Conservation (phyloP, 352 stramenopile species). For the Phytophthora meadii region DNA sequence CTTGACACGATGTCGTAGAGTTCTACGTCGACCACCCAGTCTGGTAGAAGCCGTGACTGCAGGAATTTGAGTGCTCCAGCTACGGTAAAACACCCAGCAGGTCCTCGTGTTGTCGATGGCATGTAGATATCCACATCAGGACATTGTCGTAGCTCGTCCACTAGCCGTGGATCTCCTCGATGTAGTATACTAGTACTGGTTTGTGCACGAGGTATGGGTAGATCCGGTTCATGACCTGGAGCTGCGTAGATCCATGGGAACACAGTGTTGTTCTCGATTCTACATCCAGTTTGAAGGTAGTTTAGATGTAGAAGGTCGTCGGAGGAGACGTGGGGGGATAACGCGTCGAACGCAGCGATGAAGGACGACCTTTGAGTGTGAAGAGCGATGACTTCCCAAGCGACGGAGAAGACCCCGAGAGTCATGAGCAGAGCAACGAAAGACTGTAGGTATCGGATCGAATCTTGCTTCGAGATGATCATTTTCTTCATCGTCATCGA, state of each 20-base stretch:
- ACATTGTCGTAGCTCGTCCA: slow-evolving; percentile 55
- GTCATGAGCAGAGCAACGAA: slow-evolving; percentile 23
- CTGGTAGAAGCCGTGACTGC: slow-evolving; percentile 36
- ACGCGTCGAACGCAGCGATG: slow-evolving; percentile 17
- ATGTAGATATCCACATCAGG: slow-evolving; percentile 73
- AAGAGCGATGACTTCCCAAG: slow-evolving; percentile 26
- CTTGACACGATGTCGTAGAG: slow-evolving; percentile 22
- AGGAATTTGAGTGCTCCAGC: slow-evolving; percentile 41
- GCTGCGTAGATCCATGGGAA: slow-evolving; percentile 44
- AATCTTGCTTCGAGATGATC: slow-evolving; percentile 5
- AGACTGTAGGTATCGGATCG: slow-evolving; percentile 26
- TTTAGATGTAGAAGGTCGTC: slow-evolving; percentile 50
- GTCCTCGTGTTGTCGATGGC: slow-evolving; percentile 30
- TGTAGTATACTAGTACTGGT: slow-evolving; percentile 25
- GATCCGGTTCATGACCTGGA: slow-evolving; percentile 6
- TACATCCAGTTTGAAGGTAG: slow-evolving; percentile 41
- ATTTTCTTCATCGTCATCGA: slow-evolving; percentile 14
- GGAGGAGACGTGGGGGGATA: slow-evolving; percentile 22
- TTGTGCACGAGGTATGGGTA: slow-evolving; percentile 2
- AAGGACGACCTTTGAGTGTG: slow-evolving; percentile 24
- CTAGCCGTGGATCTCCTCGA: slow-evolving; percentile 42
- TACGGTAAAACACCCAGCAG: slow-evolving; percentile 56
- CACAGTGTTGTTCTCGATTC: slow-evolving; percentile 40
- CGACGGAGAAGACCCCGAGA: slow-evolving; percentile 24
- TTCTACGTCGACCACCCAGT: slow-evolving; percentile 31